A percentile compares a stretch with the other conserved stretches of the same genome.
phyloP scores from a whole-genome alignment of 169 alveolate genomes.

The Babesia gibsoni region DNA sequence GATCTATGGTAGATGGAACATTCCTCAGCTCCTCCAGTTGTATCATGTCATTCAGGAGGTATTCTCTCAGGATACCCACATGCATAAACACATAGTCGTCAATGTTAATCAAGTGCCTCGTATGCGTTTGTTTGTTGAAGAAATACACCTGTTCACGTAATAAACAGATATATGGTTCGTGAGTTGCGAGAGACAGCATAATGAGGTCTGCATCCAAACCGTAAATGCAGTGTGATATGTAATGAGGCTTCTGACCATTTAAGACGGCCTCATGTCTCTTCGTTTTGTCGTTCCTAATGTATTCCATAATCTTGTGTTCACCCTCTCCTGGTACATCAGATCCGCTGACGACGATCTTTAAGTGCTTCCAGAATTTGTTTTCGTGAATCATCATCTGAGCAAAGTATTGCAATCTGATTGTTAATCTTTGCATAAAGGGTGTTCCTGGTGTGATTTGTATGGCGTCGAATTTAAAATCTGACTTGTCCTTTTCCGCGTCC shows the following conservation, averaged over 20 bases:
- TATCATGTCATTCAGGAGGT: slow-evolving; percentile 76
- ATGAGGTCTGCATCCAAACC: slow-evolving; percentile 97
- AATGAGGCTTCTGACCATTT: neutral
- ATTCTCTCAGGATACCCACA: slow-evolving; percentile 82
- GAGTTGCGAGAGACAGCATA: slow-evolving; percentile 92
- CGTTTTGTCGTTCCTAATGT: slow-evolving; percentile 77
- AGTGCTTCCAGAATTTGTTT: slow-evolving; percentile 77
- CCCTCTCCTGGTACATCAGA: slow-evolving; percentile 97
- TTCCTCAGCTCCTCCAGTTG: slow-evolving; percentile 47
- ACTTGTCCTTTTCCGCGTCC: neutral
- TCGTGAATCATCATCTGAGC: slow-evolving; percentile 70
- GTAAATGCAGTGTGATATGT: slow-evolving; percentile 89
- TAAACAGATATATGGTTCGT: slow-evolving; percentile 88
- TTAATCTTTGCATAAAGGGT: slow-evolving; percentile 85
- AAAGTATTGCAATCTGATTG: slow-evolving; percentile 60
- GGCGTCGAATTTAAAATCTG: slow-evolving; percentile 72
- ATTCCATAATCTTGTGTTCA: slow-evolving; percentile 94
- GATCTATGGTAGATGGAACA: slow-evolving; percentile 59
- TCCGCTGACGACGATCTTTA: slow-evolving; percentile 89
- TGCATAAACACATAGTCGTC: slow-evolving; percentile 58
- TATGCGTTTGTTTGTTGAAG: slow-evolving; percentile 29
- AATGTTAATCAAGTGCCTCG: slow-evolving; percentile 60
- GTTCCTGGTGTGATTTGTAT: slow-evolving; percentile 96
- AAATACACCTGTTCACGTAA: slow-evolving; percentile 88
- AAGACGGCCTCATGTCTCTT: slow-evolving; percentile 24